Evolutionary conservation across 106 monocot species (phyloP).

Genomic region (Dactylorhiza incarnata): DNA sequence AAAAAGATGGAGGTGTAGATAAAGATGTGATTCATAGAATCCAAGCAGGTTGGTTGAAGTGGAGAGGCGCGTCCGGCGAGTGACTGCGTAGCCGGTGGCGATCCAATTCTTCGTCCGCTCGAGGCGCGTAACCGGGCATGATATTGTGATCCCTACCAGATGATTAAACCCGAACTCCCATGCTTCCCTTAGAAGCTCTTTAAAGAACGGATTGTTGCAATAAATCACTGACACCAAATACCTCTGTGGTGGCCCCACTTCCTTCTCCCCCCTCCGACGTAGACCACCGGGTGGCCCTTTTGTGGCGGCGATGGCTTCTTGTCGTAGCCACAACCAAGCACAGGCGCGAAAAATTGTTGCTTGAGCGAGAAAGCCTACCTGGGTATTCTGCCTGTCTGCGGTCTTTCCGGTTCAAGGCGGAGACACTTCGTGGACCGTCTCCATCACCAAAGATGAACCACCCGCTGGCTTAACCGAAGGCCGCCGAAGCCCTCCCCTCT

Average conservation of each 20-base stretch:
- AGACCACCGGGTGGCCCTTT: neutral
- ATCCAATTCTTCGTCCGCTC: constrained; percentile 1
- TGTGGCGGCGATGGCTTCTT: neutral
- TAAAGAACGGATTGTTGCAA: constrained; percentile 13
- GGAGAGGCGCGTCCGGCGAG: too few relatives aligned
- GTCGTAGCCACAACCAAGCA: neutral
- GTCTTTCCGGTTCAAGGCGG: neutral
- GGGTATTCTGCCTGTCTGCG: neutral
- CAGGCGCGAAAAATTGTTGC: neutral
- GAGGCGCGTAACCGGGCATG: constrained; percentile 7
- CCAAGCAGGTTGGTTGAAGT: too few relatives aligned
- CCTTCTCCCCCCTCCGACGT: neutral
- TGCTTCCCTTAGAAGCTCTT: constrained; percentile 13
- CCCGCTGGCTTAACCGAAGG: neutral
- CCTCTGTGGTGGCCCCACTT: constrained; percentile 4
- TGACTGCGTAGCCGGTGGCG: neutral
- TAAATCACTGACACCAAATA: constrained; percentile 11
- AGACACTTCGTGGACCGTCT: neutral
- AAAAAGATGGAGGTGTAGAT: too few relatives aligned
- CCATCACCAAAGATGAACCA: neutral
- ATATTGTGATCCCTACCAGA: constrained; percentile 6
- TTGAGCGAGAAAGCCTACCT: neutral
- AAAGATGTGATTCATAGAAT: too few relatives aligned
- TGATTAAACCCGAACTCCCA: constrained; percentile 17
- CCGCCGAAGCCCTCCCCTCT: neutral